Conservation (phyloP, 225 moss, liverwort and hornwort genomes). For the Pseudisothecium myosuroides region DNA sequence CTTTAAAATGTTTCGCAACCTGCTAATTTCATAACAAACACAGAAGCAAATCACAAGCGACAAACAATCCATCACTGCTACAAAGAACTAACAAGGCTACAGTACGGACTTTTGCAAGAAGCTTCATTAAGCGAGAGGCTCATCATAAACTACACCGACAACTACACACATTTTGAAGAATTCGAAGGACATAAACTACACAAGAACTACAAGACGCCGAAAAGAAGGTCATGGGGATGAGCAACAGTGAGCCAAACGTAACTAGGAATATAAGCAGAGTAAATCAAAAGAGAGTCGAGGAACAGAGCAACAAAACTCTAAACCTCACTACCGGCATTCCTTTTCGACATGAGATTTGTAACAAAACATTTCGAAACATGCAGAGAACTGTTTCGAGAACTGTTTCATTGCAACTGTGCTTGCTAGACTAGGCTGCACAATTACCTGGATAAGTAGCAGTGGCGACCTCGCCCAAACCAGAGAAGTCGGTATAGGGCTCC, state of each 20-base stretch:
- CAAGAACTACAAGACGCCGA: background rate
- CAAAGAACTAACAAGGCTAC: background rate
- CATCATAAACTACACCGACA: background rate
- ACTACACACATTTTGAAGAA: background rate
- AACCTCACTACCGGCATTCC: background rate
- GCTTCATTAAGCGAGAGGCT: background rate
- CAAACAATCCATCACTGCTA: background rate
- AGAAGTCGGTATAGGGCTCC: conserved; percentile 15
- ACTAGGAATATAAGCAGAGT: background rate
- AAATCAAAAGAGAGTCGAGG: background rate
- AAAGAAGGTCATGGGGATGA: too few relatives aligned
- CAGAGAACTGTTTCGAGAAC: too few relatives aligned
- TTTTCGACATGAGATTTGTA: background rate
- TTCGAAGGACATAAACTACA: background rate
- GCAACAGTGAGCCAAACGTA: background rate
- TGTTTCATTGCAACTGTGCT: background rate
- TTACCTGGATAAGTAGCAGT: conserved; percentile 26
- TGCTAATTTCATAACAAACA: background rate
- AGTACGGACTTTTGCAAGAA: background rate
- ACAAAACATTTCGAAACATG: background rate
- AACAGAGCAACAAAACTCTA: background rate
- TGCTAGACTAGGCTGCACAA: background rate
- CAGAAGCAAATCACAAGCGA: background rate
- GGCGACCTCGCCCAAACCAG: conserved; percentile 29
- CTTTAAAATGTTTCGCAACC: background rate